Conservation (phyloP, 768 basidiomycete species). For the Galerina marginata region DNA sequence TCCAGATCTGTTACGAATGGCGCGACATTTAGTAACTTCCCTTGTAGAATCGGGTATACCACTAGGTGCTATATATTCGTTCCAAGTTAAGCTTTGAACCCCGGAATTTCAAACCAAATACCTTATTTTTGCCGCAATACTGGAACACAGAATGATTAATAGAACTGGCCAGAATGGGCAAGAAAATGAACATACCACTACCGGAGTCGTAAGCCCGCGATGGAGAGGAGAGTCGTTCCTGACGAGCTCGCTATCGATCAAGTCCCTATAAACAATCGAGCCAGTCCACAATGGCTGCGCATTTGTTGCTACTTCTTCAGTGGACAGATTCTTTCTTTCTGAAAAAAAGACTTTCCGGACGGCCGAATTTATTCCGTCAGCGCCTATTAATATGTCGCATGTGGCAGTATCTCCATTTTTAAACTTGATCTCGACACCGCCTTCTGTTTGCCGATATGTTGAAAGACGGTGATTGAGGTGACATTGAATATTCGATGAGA, state of each 20-base stretch:
- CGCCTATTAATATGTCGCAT: conserved; percentile 55
- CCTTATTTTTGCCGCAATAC: conserved; percentile 39
- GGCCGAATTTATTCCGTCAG: conserved; percentile 43
- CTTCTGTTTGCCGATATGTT: conserved; percentile 39
- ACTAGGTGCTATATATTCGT: conserved; percentile 31
- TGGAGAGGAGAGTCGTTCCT: conserved; percentile 28
- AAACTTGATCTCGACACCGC: conserved; percentile 42
- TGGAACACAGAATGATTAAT: conserved; percentile 6
- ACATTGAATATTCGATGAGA: conserved; percentile 40
- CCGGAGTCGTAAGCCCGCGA: conserved; percentile 28
- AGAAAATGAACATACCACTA: conserved; percentile 28
- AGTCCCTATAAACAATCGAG: conserved; percentile 39
- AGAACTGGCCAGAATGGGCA: neutral
- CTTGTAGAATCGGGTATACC: conserved; percentile 39
- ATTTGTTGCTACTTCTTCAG: conserved; percentile 21
- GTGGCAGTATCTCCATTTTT: conserved; percentile 47
- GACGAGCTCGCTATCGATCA: conserved; percentile 32
- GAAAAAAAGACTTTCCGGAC: conserved; percentile 32
- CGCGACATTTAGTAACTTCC: conserved; percentile 36
- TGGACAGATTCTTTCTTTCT: conserved; percentile 4
- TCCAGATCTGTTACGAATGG: conserved; percentile 33
- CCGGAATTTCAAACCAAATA: neutral
- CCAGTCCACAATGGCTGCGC: conserved; percentile 46
- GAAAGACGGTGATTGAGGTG: conserved; percentile 48
- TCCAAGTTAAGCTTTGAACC: neutral